phyloP scores from a whole-genome alignment of 805 yeast genomes.

The Yamadazyma insecticola region DNA sequence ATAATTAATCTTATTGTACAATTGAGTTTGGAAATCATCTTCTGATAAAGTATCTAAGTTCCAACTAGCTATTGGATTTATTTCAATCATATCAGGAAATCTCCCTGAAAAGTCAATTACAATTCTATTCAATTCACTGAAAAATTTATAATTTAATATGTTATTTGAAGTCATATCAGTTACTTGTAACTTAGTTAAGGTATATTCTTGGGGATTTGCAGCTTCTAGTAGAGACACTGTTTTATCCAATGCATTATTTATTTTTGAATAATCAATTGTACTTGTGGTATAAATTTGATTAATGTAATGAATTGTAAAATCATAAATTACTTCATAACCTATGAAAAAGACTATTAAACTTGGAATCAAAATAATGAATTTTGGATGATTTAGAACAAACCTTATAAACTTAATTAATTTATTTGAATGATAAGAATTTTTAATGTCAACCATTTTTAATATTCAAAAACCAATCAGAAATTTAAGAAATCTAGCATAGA shows the following conservation, averaged over 20 bases:
- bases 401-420: no score
- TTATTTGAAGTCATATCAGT: no score
- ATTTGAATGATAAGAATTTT: no score
- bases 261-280: conserved; percentile 1
- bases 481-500: no score
- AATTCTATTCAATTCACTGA: no score
- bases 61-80: conserved; percentile 9
- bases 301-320: conserved; percentile 18
- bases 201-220: no score
- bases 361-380: conserved; percentile 25
- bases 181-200: no score
- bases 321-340: conserved; percentile 34
- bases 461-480: no score
- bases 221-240: no score
- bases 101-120: no score
- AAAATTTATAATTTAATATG: no score
- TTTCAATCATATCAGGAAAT: background rate
- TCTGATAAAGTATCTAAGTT: conserved; percentile 1
- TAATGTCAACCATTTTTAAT: no score
- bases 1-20: conserved; percentile 22
- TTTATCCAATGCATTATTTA: background rate
- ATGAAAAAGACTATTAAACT: conserved; percentile 24
- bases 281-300: conserved; percentile 2
- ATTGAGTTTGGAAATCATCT: conserved; percentile 1
- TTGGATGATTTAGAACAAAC: conserved; percentile 20